Conservation (phyloP, 2,329 filamentous ascomycete species). For the Cercospora citrullina region DNA sequence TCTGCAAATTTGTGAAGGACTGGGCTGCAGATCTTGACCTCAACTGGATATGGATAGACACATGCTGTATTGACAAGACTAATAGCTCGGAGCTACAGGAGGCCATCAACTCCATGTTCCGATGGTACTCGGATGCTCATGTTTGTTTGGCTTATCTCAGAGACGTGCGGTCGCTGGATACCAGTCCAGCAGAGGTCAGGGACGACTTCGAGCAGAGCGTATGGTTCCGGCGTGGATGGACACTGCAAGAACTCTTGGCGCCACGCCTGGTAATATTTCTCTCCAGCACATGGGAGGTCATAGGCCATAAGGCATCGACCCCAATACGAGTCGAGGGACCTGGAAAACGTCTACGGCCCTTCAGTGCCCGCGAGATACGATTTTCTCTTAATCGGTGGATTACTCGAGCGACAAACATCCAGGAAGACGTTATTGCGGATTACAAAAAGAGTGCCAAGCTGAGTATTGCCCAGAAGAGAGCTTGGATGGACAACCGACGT, state of each 20-base stretch:
- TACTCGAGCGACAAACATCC: not conserved
- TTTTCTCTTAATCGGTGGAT: not conserved
- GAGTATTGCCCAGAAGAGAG: not conserved
- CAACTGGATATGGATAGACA: not conserved
- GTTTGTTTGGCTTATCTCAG: not conserved
- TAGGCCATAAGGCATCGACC: not conserved
- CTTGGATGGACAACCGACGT: not conserved
- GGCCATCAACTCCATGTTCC: not conserved
- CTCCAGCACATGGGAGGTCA: not conserved
- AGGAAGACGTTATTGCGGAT: not conserved
- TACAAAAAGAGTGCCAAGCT: not conserved
- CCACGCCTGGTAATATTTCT: not conserved
- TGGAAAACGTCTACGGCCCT: not conserved
- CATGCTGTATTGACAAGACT: not conserved
- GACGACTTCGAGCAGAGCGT: not conserved
- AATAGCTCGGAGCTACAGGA: not conserved
- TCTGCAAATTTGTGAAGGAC: not conserved
- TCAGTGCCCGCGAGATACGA: not conserved
- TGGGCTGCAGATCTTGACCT: not conserved
- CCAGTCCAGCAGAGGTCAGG: not conserved
- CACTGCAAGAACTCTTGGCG: not conserved
- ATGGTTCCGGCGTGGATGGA: not conserved
- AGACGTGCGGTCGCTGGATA: not conserved
- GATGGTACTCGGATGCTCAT: not conserved
- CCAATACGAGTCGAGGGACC: not conserved